Evolutionary conservation across 2,329 filamentous ascomycete species (phyloP).

Genomic region (Hymenoscyphus infarciens): DNA sequence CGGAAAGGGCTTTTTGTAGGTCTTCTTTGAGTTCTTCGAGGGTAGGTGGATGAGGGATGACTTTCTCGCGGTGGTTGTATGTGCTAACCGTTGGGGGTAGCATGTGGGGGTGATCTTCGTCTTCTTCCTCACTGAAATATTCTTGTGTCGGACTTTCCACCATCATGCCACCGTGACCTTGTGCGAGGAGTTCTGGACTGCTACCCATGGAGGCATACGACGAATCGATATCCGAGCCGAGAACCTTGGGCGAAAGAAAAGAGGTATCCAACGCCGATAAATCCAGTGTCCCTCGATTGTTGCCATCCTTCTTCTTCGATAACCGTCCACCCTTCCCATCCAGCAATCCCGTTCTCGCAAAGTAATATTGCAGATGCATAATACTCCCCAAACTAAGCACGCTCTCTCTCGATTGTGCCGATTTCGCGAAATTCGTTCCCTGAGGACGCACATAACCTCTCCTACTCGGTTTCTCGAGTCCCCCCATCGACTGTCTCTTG

Average conservation of each 20-base stretch:
- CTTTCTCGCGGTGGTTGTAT: constrained; percentile 81
- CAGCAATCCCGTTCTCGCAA: constrained; percentile 86
- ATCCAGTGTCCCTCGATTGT: constrained; percentile 50
- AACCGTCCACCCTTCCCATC: constrained; percentile 90
- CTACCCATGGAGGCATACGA: constrained; percentile 58
- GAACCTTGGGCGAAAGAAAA: constrained; percentile 41
- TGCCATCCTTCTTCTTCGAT: constrained; percentile 65
- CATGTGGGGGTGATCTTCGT: constrained; percentile 68
- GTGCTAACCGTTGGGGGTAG: constrained; percentile 97
- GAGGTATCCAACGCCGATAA: constrained; percentile 50
- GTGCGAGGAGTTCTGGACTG: constrained; percentile 51
- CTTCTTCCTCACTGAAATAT: constrained; percentile 45
- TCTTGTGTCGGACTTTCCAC: constrained; percentile 39
- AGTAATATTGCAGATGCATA: constrained; percentile 96
- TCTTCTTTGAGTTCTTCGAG: constrained; percentile 72
- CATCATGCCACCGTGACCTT: constrained; percentile 33
- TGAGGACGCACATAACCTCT: constrained; percentile 37
- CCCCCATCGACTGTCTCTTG: constrained; percentile 46
- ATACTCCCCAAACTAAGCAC: constrained; percentile 97
- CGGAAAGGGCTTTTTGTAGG: constrained; percentile 63
- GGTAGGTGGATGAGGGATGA: constrained; percentile 79
- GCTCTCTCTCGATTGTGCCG: constrained; percentile 84
- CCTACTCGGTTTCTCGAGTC: constrained; percentile 37
- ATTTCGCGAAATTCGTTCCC: constrained; percentile 70
- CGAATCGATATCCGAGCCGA: constrained; percentile 52